A percentile compares a stretch with the other conserved stretches of the same genome.
Conservation (phyloP, 441 rosid species). For the Pelargonium fulgidum region DNA sequence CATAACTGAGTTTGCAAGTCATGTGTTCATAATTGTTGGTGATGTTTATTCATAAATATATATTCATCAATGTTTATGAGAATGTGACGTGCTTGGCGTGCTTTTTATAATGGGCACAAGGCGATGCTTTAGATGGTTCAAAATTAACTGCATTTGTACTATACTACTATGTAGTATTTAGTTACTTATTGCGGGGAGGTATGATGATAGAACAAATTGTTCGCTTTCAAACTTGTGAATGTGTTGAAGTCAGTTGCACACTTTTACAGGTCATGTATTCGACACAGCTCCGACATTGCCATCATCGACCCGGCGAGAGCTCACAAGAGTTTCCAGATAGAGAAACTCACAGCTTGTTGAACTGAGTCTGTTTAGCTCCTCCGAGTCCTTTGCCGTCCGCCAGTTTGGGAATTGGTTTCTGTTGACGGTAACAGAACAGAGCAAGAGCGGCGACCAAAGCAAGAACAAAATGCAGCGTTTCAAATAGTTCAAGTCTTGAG, state of each 20-base stretch:
- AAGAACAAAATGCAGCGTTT: no score
- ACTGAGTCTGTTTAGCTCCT: constrained; percentile 21
- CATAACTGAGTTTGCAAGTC: no score
- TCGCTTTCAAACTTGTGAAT: no score
- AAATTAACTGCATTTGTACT: neutral
- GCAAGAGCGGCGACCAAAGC: constrained; percentile 34
- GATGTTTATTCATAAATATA: no score
- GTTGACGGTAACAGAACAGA: constrained; percentile 38
- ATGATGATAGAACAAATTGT: no score
- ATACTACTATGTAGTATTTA: no score
- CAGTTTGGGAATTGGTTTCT: constrained; percentile 36
- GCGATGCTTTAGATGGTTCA: neutral
- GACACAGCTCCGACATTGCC: constrained; percentile 37
- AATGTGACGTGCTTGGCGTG: neutral
- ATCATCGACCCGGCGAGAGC: constrained; percentile 35
- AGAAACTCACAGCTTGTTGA: constrained; percentile 61
- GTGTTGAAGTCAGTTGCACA: no score
- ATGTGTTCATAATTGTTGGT: no score
- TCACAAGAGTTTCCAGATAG: constrained; percentile 65
- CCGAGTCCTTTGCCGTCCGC: constrained; percentile 32
- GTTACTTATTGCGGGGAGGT: no score
- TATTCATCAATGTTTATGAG: no score
- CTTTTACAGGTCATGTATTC: no score
- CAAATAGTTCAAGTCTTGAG: no score
- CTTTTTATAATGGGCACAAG: neutral